These are phyloP conservation scores for Eucalyptus coolabah DNA, from an alignment of 345 rosid genomes.

Conservation along the genomic window DNA sequence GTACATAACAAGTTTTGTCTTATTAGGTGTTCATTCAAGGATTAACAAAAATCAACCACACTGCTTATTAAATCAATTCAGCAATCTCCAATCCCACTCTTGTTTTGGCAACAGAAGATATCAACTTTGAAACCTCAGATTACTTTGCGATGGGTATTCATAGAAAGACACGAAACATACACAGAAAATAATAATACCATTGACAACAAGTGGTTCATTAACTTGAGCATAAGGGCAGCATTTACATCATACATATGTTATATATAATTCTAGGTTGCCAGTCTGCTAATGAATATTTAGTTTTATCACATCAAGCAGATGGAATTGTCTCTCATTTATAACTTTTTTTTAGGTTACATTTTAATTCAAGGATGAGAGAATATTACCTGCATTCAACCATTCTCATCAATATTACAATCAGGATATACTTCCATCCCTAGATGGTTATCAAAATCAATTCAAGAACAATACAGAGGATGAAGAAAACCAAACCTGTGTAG, in stretches of 20 bases:
- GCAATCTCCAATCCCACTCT: background rate
- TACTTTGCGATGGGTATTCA: background rate
- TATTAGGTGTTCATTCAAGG: background rate
- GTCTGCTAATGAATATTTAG: background rate
- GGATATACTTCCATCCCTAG: background rate
- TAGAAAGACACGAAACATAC: background rate
- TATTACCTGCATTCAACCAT: background rate
- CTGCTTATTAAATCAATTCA: background rate
- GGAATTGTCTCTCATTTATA: background rate
- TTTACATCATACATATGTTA: background rate
- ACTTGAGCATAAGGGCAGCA: background rate
- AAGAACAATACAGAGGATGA: background rate
- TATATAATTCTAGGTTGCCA: background rate
- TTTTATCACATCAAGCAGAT: background rate
- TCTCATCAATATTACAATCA: background rate
- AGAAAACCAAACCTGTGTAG: conserved; percentile 53
- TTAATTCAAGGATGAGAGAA: background rate
- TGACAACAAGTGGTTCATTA: background rate
- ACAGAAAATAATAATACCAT: background rate
- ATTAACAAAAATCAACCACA: background rate
- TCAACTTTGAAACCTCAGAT: background rate
- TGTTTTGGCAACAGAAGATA: background rate
- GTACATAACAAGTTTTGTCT: background rate
- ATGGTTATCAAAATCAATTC: background rate
- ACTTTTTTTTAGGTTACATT: background rate